Percentiles rank a stretch among this genome's conserved stretches.
phyloP scores from a whole-genome alignment of 495 filamentous ascomycete species.

The Oidiodendron maius region DNA sequence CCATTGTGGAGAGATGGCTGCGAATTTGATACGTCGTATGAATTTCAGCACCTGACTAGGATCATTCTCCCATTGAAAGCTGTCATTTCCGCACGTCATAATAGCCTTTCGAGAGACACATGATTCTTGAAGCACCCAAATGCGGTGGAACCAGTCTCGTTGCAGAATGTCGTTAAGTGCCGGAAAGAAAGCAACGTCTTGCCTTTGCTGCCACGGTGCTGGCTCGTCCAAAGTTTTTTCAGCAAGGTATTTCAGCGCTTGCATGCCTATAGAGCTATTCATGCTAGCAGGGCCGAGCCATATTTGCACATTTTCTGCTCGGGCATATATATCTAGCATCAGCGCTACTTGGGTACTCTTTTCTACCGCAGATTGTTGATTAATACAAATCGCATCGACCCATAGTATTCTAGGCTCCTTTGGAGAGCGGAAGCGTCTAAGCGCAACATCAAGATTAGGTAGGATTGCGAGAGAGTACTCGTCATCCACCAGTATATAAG shows the following conservation, averaged over 20 bases:
- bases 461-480: not conserved
- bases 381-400: conserved; percentile 5
- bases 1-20: conserved; percentile 7
- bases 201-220: not conserved
- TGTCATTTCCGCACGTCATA: conserved; percentile 6
- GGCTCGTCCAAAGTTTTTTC: conserved; percentile 7
- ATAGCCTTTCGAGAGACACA: conserved; percentile 4
- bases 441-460: not conserved
- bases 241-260: not conserved
- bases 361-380: conserved; percentile 10
- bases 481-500: not conserved
- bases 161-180: not conserved
- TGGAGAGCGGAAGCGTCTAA: not conserved
- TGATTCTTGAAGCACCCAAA: conserved; percentile 14
- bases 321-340: conserved; percentile 8
- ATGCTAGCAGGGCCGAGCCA: conserved; percentile 11
- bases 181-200: not conserved
- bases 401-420: not conserved
- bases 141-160: conserved; percentile 3
- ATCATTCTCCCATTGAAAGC: conserved; percentile 7
- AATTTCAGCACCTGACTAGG: not conserved
- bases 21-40: not conserved
- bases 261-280: conserved; percentile 7
- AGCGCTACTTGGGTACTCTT: conserved; percentile 5
- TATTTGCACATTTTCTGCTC: not conserved